A percentile compares a stretch with the other conserved stretches of the same genome.
Evolutionary conservation across 2,329 filamentous ascomycete species (phyloP).

Genomic region (Intubia oerlemansii): DNA sequence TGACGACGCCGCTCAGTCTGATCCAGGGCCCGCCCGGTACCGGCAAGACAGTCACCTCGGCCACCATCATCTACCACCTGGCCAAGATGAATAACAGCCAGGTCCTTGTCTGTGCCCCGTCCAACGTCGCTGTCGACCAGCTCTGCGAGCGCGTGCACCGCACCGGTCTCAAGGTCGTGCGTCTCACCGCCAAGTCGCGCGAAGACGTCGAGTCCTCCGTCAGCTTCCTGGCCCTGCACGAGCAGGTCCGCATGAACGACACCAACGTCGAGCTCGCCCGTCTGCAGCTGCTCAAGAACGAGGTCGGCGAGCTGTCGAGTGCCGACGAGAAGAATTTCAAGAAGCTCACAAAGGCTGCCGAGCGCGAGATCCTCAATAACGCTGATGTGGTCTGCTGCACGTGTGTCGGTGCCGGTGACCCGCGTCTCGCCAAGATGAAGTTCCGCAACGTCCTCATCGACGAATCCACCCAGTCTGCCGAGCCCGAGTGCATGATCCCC

Average conservation of each 20-base stretch:
- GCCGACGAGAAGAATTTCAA: slow-evolving; percentile 98
- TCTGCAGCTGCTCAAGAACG: slow-evolving; percentile 77
- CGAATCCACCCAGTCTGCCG: slow-evolving; percentile 92
- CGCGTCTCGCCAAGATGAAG: slow-evolving; percentile 87
- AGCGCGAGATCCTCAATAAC: slow-evolving; percentile 84
- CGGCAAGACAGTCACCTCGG: slow-evolving; percentile 95
- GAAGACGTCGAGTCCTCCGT: slow-evolving; percentile 99
- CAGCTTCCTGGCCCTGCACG: slow-evolving; percentile 81
- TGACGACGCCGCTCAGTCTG: slow-evolving; percentile 81
- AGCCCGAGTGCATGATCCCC: slow-evolving; percentile 98
- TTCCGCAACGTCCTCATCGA: slow-evolving; percentile 97
- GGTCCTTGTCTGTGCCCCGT: slow-evolving; percentile 89
- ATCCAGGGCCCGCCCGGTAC: slow-evolving; percentile 96
- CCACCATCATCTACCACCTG: slow-evolving; percentile 94
- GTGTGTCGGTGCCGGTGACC: slow-evolving; percentile 91
- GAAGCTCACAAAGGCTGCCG: slow-evolving; percentile 77
- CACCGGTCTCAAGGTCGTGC: slow-evolving; percentile 88
- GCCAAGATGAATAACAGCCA: slow-evolving; percentile 89
- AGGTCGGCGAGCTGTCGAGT: slow-evolving; percentile 77
- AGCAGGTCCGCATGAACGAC: slow-evolving; percentile 95
- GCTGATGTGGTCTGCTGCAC: slow-evolving; percentile 98
- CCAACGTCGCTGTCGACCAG: slow-evolving; percentile 95
- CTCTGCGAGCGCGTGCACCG: slow-evolving; percentile 91
- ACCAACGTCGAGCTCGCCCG: slow-evolving; percentile 87
- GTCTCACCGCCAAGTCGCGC: slow-evolving; percentile 93